Percentiles rank a stretch among this genome's conserved stretches.
Conservation (phyloP, 2,329 filamentous ascomycete species). For the Knufia petricola region DNA sequence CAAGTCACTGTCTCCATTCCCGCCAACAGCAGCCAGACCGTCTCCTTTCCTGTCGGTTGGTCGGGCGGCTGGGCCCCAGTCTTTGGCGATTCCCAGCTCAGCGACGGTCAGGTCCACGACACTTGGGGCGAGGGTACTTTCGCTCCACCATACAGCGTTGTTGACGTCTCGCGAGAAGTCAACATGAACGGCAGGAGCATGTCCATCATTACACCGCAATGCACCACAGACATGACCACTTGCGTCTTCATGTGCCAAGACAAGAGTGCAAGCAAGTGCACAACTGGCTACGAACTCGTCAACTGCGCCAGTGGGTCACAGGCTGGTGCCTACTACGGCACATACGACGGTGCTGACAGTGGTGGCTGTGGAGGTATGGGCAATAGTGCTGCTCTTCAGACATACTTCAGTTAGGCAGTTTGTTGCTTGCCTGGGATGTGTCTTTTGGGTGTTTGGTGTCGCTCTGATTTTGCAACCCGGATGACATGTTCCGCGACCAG, state of each 20-base stretch:
- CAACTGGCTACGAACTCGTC: constrained; percentile 16
- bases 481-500: not conserved
- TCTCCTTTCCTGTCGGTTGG: constrained; percentile 20
- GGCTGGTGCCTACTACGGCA: constrained; percentile 20
- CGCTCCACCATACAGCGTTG: constrained; percentile 16
- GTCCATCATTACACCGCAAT: constrained; percentile 19
- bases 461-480: constrained; percentile 6
- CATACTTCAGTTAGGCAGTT: constrained; percentile 14
- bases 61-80: constrained; percentile 20
- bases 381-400: constrained; percentile 17
- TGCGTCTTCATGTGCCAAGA: constrained; percentile 21
- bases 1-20: constrained; percentile 20
- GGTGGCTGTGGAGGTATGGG: constrained; percentile 23
- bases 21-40: constrained; percentile 10
- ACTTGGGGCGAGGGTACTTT: constrained; percentile 24
- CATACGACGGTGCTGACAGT: constrained; percentile 16
- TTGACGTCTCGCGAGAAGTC: constrained; percentile 22
- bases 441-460: constrained; percentile 3
- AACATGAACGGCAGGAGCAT: constrained; percentile 23
- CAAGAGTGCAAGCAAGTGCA: constrained; percentile 12
- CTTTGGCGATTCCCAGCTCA: constrained; percentile 18
- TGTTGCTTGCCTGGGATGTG: not conserved
- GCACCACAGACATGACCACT: constrained; percentile 22
- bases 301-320: constrained; percentile 23
- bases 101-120: constrained; percentile 21